Conservation (phyloP, 305 asterid species). For the Ajuga reptans region DNA sequence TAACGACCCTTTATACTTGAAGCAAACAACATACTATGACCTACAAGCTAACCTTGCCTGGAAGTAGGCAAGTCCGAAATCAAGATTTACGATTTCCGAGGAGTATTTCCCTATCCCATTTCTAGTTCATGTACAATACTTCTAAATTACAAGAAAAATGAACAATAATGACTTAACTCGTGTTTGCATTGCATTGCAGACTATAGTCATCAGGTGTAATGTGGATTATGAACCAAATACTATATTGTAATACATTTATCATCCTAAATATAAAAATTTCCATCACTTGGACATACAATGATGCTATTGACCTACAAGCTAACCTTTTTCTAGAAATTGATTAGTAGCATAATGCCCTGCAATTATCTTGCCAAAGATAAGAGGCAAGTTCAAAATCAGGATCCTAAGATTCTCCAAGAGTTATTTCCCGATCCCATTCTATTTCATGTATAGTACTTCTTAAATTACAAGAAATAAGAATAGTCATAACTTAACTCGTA, state of each 20-base stretch:
- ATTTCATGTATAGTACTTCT: not conserved
- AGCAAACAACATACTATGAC: not conserved
- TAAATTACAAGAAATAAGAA: not conserved
- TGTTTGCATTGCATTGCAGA: too few relatives aligned
- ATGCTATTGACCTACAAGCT: conserved; percentile 3
- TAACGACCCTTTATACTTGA: not conserved
- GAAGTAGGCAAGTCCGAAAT: too few relatives aligned
- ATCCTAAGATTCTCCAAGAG: not conserved
- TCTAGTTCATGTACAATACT: too few relatives aligned
- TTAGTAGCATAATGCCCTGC: not conserved
- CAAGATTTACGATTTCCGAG: too few relatives aligned
- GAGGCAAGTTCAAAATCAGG: not conserved
- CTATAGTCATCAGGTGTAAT: too few relatives aligned
- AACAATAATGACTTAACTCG: too few relatives aligned
- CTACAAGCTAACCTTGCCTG: conserved; percentile 1
- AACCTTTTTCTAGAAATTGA: not conserved
- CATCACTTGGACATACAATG: too few relatives aligned
- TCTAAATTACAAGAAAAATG: too few relatives aligned
- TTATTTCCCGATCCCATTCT: not conserved
- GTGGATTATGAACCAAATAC: too few relatives aligned
- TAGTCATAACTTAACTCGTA: not conserved
- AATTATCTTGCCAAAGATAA: not conserved
- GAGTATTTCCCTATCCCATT: too few relatives aligned
- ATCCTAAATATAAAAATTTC: too few relatives aligned
- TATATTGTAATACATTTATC: too few relatives aligned